A percentile compares a stretch with the other conserved stretches of the same genome.
These are phyloP conservation scores for Cladosporium sp. DNA, from an alignment of 2,329 filamentous ascomycete species.

Conservation along the genomic window DNA sequence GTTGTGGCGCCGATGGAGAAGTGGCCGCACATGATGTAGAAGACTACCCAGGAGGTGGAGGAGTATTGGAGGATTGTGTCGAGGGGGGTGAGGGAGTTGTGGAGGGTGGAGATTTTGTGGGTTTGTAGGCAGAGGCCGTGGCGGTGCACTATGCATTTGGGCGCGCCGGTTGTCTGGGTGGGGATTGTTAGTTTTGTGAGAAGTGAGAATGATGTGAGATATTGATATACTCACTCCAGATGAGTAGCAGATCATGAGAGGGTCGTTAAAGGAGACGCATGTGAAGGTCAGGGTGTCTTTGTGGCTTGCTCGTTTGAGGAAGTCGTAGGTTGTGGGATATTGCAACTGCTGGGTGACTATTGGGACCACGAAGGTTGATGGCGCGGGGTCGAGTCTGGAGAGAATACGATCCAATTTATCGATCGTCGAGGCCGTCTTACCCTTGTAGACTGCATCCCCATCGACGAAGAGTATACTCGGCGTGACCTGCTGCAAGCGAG, in stretches of 20 bases:
- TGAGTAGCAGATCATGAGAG: slow-evolving; percentile 42
- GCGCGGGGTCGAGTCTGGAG: slow-evolving; percentile 24
- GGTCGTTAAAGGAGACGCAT: slow-evolving; percentile 37
- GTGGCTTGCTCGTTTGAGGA: slow-evolving; percentile 29
- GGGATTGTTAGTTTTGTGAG: slow-evolving; percentile 20
- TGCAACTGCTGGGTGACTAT: slow-evolving; percentile 17
- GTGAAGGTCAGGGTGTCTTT: slow-evolving; percentile 34
- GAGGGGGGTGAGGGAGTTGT: slow-evolving; percentile 38
- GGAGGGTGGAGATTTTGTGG: slow-evolving; percentile 41
- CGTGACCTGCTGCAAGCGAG: slow-evolving; percentile 37
- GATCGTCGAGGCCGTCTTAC: slow-evolving; percentile 30
- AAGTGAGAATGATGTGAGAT: slow-evolving; percentile 30
- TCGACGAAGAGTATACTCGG: slow-evolving; percentile 40
- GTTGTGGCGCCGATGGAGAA: slow-evolving; percentile 39
- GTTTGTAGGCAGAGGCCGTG: slow-evolving; percentile 41
- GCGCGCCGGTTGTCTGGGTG: slow-evolving; percentile 32
- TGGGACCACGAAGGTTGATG: slow-evolving; percentile 27
- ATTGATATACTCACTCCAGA: slow-evolving; percentile 39
- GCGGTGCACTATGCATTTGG: slow-evolving; percentile 43
- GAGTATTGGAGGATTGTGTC: slow-evolving; percentile 44
- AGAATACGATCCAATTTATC: slow-evolving; percentile 32
- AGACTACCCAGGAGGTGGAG: slow-evolving; percentile 46
- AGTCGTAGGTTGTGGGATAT: slow-evolving; percentile 28
- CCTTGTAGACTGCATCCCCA: slow-evolving; percentile 37
- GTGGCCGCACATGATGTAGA: slow-evolving; percentile 42